Base-by-base conservation (phyloP, 768 basidiomycete genomes). In the Boletus edulis region DNA sequence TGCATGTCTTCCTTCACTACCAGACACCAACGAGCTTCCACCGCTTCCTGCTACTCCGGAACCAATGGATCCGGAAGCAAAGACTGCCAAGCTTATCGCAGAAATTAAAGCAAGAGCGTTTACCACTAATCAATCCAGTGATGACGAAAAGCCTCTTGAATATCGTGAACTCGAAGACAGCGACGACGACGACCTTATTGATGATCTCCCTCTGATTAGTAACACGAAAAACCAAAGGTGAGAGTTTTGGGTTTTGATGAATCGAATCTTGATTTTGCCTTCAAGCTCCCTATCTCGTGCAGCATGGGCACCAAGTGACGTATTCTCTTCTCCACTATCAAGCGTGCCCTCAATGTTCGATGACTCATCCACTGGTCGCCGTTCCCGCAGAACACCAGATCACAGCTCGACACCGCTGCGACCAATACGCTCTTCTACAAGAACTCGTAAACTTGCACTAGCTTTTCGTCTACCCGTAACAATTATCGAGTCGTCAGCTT, bases 101-200 rank as follows among this genome's bases (percentile, higher is more conserved):
- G 74, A 81, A 35, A 87, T 89, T 57, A 87, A 79, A 70, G 83
- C 80, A n/a, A 77, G 74, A 57, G 86, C 82, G 6, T 77, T 73
- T 46, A 82, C 81, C 43, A 74, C 71, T 20, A 74, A 58, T 8
- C 61, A 69, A 24, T 76, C 73, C n/a, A 82, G 78, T 61, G 76
- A 79, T 3, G 80, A 83, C 11, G 66, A 64, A 35, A 64, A 56
- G 5, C 67, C 64, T 6, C 67, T 72, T 14, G 67, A 72, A 34
- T 71, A 62, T 50, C 76, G 81, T 51, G 73, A 76, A 13, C 67
- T 82, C n/a, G 77, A 78, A 34, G 80, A 78, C 34, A 80, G 77
- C 46, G 79, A 79, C 43, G 82, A 84, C 4, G 81, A 79, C 62
- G 44, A 24, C 24, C 24, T 64, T 52, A 35, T 45, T 34, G 66